Conservation (phyloP, 768 basidiomycete genomes). For the Russula compacta region DNA sequence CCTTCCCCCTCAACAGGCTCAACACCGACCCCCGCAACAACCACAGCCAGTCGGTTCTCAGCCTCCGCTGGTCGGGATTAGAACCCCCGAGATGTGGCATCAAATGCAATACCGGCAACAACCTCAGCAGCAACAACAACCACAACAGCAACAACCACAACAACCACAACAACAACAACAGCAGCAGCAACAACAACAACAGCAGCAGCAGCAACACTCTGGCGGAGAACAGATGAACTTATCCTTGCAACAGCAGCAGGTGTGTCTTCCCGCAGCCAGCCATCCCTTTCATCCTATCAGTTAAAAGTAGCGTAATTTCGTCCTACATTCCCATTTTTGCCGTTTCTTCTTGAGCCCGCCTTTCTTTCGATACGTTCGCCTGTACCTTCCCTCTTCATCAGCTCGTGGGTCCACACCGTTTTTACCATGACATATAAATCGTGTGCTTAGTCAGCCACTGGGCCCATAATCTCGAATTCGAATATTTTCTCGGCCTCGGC, state of each 20-base stretch:
- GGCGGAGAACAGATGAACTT: slow-evolving; percentile 5
- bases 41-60: slow-evolving; percentile 13
- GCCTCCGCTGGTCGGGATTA: slow-evolving; percentile 14
- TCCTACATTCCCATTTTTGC: not conserved
- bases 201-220: slow-evolving; percentile 8
- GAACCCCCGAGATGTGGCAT: slow-evolving; percentile 16
- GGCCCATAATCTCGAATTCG: not conserved
- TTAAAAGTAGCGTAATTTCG: not conserved
- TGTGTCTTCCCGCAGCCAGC: not conserved
- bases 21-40: slow-evolving; percentile 12
- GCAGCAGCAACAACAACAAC: slow-evolving; percentile 6
- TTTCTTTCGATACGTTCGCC: not conserved
- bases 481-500: not conserved
- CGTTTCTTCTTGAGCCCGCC: not conserved
- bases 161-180: slow-evolving; percentile 12
- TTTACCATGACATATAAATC: slow-evolving; percentile 14
- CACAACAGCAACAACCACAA: slow-evolving; percentile 8
- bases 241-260: slow-evolving; percentile 9
- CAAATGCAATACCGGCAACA: slow-evolving; percentile 2
- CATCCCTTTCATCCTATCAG: not conserved
- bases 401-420: slow-evolving; percentile 9
- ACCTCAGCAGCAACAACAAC: slow-evolving; percentile 11
- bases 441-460: slow-evolving; percentile 15
- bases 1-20: slow-evolving; percentile 14
- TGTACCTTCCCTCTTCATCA: slow-evolving; percentile 6